Conservation (phyloP, 208 protist species). For the Giardia muris region DNA sequence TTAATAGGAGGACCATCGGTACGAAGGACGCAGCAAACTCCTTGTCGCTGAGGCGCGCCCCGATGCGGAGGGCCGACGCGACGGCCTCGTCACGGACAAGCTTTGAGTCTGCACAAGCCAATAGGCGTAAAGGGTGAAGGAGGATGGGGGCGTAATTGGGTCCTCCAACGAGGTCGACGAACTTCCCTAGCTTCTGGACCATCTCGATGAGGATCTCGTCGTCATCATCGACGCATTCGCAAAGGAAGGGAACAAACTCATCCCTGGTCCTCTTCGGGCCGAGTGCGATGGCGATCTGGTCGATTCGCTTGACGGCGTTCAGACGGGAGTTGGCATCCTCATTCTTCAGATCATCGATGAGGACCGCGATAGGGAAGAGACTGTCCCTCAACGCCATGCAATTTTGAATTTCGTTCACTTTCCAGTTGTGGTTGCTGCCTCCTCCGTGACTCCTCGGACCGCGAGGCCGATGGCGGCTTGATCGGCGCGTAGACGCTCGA, state of each 20-base stretch:
- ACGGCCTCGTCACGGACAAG: slow-evolving; percentile 3
- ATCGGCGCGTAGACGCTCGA: neutral
- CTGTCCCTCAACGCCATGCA: neutral
- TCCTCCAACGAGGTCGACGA: neutral
- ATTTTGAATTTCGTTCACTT: too few species aligned
- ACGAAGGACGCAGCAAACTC: neutral
- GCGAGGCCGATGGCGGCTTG: neutral
- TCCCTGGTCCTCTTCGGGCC: neutral
- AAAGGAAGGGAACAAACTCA: slow-evolving; percentile 25
- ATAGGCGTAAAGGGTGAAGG: neutral
- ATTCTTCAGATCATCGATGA: slow-evolving; percentile 24
- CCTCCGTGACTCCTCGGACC: neutral
- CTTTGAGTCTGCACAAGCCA: slow-evolving; percentile 19
- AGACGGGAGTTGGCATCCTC: neutral
- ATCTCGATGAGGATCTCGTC: neutral
- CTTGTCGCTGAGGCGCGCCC: neutral
- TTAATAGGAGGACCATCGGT: neutral
- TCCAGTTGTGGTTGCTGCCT: too few species aligned
- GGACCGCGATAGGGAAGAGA: slow-evolving; percentile 14
- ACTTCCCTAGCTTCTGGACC: neutral
- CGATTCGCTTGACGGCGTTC: neutral
- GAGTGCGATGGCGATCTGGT: neutral
- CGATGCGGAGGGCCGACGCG: neutral
- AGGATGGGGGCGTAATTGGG: neutral
- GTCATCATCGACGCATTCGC: slow-evolving; percentile 26